Base-by-base conservation (phyloP, 78 protist genomes). In the Dictyostelium capitatum region DNA sequence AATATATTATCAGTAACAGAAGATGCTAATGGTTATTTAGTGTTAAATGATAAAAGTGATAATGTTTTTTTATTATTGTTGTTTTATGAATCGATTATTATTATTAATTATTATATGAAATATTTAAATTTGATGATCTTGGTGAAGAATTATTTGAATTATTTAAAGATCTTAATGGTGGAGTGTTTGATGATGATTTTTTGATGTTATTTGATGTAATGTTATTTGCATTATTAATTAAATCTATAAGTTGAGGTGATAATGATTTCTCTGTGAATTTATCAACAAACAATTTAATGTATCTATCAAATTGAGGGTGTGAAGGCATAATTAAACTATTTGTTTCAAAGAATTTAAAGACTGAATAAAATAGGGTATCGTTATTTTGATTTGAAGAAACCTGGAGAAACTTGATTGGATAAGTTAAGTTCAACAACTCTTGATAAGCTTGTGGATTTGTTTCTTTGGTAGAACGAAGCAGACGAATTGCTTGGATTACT, bases 301-400 rank as follows among this genome's bases (percentile, higher is more conserved):
- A 87, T 69, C 50, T 87, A 12, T 87, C 93, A 37, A 73, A 46
- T 11, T 51, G 46, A 5, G 79, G 46, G 6, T 46, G 79, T n/a
- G 43, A 47, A 37, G 56, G 67, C 3, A 48, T 64, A 8, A 54
- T 50, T 51, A 59, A 75, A 87, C 65, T 77, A 25, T 77, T 51
- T 11, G 67, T 53, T 64, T 90, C 95, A 80, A 90, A 90, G 57
- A 48, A 82, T 80, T 90, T 90, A 64, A 57, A 82, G 1, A 90
- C 95, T 1, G 81, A 56, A 62, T 50, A 82, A 75, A 90, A 90
- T 4, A 90, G 84, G 14, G 74, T 73, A 48, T 90, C 82, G 46
- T 90, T 82, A 1, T 43, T 19, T n/a, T 70, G 82, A n/a, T 14
- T 12, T 57, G 83, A 59, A 19, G 95, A 77, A 12, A 46, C 48